phyloP scores from a whole-genome alignment of 768 basidiomycete genomes.

The Suillus occidentalis region DNA sequence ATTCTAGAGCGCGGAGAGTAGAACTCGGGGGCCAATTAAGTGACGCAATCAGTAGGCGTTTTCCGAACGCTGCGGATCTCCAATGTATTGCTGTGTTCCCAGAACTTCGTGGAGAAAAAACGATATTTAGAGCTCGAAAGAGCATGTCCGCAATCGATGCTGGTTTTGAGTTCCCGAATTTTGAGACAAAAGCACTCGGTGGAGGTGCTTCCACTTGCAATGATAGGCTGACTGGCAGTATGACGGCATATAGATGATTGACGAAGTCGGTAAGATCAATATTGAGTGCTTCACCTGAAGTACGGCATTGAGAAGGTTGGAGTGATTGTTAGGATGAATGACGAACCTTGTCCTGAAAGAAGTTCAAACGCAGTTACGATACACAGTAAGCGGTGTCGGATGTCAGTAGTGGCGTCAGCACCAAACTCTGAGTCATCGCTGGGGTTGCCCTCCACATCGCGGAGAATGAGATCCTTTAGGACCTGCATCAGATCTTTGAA shows the following conservation, averaged over 20 bases:
- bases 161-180: constrained; percentile 28
- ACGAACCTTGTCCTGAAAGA: constrained; percentile 88
- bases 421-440: constrained; percentile 34
- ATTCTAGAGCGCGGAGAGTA: constrained; percentile 68
- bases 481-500: constrained; percentile 93
- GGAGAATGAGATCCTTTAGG: constrained; percentile 72
- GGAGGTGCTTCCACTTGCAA: constrained; percentile 60
- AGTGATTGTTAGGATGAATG: constrained; percentile 14
- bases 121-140: constrained; percentile 80
- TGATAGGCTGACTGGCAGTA: constrained; percentile 70
- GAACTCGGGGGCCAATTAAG: constrained; percentile 77
- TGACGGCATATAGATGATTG: constrained; percentile 76
- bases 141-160: constrained; percentile 64
- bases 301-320: constrained; percentile 12
- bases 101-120: constrained; percentile 73
- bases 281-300: constrained; percentile 89
- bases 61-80: constrained; percentile 89
- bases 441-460: constrained; percentile 44
- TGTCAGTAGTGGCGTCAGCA: constrained; percentile 37
- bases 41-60: constrained; percentile 81
- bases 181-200: constrained; percentile 27
- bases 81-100: constrained; percentile 58
- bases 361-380: constrained; percentile 98
- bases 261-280: constrained; percentile 93
- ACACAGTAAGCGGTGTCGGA: constrained; percentile 71